Evolutionary conservation across 345 rosid genomes (phyloP).

Genomic region (Zanthoxylum bungeanum): DNA sequence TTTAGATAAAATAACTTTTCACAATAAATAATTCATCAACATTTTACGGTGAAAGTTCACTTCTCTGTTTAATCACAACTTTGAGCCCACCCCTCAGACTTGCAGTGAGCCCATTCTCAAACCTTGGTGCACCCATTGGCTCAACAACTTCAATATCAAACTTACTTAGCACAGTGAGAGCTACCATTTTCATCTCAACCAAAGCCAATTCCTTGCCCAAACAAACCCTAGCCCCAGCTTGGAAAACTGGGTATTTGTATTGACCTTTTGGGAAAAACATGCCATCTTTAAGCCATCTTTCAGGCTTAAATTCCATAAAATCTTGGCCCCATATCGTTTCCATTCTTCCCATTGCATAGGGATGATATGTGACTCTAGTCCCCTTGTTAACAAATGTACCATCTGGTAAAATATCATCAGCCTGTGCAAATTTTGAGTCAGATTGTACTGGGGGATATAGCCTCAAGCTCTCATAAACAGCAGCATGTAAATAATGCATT

Average conservation of each 20-base stretch:
- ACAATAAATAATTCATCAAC: no score
- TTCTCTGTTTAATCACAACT: conserved; percentile 8
- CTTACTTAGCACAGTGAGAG: conserved; percentile 23
- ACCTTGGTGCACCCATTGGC: conserved; percentile 23
- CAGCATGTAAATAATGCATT: conserved; percentile 54
- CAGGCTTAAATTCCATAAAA: conserved; percentile 49
- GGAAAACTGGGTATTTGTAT: conserved; percentile 39
- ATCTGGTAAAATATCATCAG: conserved; percentile 54
- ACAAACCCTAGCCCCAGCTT: conserved; percentile 42
- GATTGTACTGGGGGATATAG: conserved; percentile 63
- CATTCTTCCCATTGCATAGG: conserved; percentile 72
- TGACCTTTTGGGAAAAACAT: conserved; percentile 23
- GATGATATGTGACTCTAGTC: conserved; percentile 46
- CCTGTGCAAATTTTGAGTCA: conserved; percentile 50
- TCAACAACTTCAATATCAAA: conserved; percentile 28
- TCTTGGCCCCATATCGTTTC: conserved; percentile 53
- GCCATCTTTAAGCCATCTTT: conserved; percentile 43
- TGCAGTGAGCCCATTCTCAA: conserved; percentile 23
- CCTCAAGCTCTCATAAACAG: conserved; percentile 50
- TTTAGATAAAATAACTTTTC: no score
- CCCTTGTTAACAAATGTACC: conserved; percentile 52
- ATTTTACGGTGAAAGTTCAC: background rate
- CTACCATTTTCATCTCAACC: conserved; percentile 40
- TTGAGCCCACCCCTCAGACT: conserved; percentile 24
- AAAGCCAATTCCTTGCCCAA: conserved; percentile 43